Base-by-base conservation (phyloP, 2,329 filamentous ascomycete genomes). In the Exophiala xenobiotica region DNA sequence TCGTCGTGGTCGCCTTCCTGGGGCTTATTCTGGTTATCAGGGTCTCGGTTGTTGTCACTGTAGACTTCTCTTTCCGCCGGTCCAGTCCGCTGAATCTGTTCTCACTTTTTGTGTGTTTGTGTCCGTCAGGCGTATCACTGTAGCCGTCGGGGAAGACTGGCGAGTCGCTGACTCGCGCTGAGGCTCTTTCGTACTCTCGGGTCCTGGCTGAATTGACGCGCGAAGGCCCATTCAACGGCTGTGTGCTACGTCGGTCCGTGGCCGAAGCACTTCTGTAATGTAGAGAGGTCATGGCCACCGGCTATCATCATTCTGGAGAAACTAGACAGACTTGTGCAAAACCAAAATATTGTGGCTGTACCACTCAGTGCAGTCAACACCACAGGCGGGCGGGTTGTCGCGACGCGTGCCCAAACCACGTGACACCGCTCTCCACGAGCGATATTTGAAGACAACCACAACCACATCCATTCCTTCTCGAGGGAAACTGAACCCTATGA, bases 1-100 rank as follows among this genome's bases (percentile, higher is more conserved):
- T 63, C 51, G 54, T 63, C 47, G 61, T 52, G 3, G 64, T 61
- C 46, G 73, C 72, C 59, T 75, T 74, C 38, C 72, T 70, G 11
- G 84, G 78, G 61, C 85, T 88, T 63, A 75, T 65, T 49, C 70
- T 69, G 47, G 72, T 71, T 1, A 67, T 64, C 39, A 70, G 67
- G 51, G 70, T 69, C 51, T 75, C 73, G 16, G 58, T 64, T 24
- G 63, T 65, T 31, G 64, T 63, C 22, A 59, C 64, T 24, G 65
- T 70, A 68, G 71, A 58, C 67, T 64, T 46, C 64, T 65, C 47
- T 63, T 53, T 52, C 63, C 65, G 51, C 16, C 55, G 50, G 39
- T 62, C 60, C 8, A 54, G 40, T 14, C 53, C 49, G 9, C 49
- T 54, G 18, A 56, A 54, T 39, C 60, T 54, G 51, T 54, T 67